A percentile compares a stretch with the other conserved stretches of the same genome.
Conservation (phyloP, 2,329 filamentous ascomycete species). For the Trichoderma endophyticum region DNA sequence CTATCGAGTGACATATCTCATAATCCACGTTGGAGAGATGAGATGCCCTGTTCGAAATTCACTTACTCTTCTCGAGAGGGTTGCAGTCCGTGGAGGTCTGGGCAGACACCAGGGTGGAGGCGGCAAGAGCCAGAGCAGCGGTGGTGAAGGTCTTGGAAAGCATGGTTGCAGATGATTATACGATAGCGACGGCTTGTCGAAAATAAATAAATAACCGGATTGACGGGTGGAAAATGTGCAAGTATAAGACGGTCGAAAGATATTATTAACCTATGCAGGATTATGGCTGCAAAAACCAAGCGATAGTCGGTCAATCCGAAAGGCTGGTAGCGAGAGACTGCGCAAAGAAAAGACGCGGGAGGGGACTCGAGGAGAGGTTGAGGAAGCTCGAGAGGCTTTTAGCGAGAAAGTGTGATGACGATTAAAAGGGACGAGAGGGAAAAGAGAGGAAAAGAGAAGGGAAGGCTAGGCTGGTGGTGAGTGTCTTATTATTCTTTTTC, state of each 20-base stretch:
- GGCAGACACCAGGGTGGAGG: constrained; percentile 48
- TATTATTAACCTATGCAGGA: constrained; percentile 7
- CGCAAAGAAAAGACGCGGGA: constrained; percentile 13
- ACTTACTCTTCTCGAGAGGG: constrained; percentile 50
- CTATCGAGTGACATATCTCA: not conserved
- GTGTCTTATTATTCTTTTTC: constrained; percentile 18
- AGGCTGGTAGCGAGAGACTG: constrained; percentile 17
- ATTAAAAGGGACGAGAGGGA: constrained; percentile 7
- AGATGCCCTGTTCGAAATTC: not conserved
- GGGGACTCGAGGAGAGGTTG: constrained; percentile 15
- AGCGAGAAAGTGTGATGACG: constrained; percentile 1
- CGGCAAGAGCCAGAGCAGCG: constrained; percentile 48
- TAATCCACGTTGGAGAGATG: not conserved
- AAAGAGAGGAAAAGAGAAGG: not conserved
- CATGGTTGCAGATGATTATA: constrained; percentile 28
- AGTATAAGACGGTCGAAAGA: constrained; percentile 7
- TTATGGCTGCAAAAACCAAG: not conserved
- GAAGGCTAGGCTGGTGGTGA: constrained; percentile 6
- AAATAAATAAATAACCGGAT: constrained; percentile 1
- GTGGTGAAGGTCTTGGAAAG: constrained; percentile 46
- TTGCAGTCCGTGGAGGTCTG: constrained; percentile 58
- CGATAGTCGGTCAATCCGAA: not conserved
- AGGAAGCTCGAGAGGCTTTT: not conserved
- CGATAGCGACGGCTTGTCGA: not conserved
- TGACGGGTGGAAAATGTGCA: not conserved